Base-by-base conservation (phyloP, 2,329 filamentous ascomycete genomes). In the Nigrograna mackinnonii region DNA sequence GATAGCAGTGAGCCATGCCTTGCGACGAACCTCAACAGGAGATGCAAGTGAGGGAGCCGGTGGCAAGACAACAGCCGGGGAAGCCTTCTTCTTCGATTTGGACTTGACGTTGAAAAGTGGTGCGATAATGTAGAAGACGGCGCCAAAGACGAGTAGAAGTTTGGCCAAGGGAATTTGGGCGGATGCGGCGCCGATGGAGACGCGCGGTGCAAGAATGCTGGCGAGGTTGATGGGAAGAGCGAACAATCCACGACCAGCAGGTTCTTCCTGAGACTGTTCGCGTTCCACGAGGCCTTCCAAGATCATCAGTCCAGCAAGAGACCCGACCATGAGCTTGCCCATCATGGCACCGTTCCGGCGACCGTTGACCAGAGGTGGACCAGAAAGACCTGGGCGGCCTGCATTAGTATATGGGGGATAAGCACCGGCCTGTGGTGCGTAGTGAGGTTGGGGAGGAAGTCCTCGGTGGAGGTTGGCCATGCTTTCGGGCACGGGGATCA, bases 1-100 rank as follows among this genome's bases (percentile, higher is more conserved):
- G 45, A 96, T 86, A 6, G 91, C 89, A 3, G 91, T 96, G 43
- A 95, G 83, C 91, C 92, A 96, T 22, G 91, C 91, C 65, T 91
- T 88, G 46, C 87, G 84, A 37, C 91, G 86, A 34, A 95, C 87
- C 54, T 94, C 83, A 43, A 95, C 90, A 0, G 91, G 86, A 0
- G 90, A 91, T 3, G 88, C 84, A 43, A 90, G 75, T 2, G 88
- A 90, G 2, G 87, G 87, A 5, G 83, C 85, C 14, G 71, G 67
- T 7, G 70, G 60, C 17, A 78, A 57, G 14, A 62, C 60, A 20
- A 74, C 56, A 4, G 66, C 56, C 12, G 61, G 72, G 46, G 47
- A 75, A 60, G 47, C 61, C 62, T 69, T 76, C 59, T 60, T 75
- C 70, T 60, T 84, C 71, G 42, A 76, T 40, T 79, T 79, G 3